These are phyloP conservation scores for Circinella minor DNA, from an alignment of 371 early-diverging fungal species.

Conservation along the genomic window DNA sequence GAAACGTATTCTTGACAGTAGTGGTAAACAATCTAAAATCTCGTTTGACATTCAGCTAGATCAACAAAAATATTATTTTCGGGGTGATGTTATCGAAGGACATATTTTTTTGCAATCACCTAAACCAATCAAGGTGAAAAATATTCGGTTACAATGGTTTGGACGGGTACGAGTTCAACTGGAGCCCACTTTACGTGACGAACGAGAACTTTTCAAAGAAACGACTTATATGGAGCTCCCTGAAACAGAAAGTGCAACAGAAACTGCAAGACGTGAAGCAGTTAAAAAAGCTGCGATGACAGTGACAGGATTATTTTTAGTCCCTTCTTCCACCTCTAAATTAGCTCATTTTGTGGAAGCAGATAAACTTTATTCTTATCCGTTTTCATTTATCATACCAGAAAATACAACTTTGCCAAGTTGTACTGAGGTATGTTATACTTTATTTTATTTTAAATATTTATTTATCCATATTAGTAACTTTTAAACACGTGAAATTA, in stretches of 20 bases:
- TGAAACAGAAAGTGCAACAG: constrained; percentile 3
- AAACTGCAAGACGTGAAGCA: not conserved
- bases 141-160: constrained; percentile 16
- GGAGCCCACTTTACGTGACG: constrained; percentile 18
- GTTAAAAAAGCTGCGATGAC: constrained; percentile 5
- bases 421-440: constrained; percentile 27
- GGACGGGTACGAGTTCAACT: constrained; percentile 20
- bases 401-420: constrained; percentile 28
- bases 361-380: constrained; percentile 22
- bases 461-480: no score
- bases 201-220: constrained; percentile 17
- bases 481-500: no score
- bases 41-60: constrained; percentile 16
- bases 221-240: constrained; percentile 11
- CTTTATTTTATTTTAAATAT: not conserved
- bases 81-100: constrained; percentile 19
- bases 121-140: constrained; percentile 16
- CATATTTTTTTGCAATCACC: constrained; percentile 14
- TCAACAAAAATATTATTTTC: constrained; percentile 24
- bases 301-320: not conserved
- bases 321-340: constrained; percentile 1
- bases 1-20: constrained; percentile 19
- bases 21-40: constrained; percentile 10
- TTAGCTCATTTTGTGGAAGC: constrained; percentile 16
- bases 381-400: constrained; percentile 26